Evolutionary conservation across 164 flowering plant genomes (phyloP).

Genomic region (Nymphaea thermarum): DNA sequence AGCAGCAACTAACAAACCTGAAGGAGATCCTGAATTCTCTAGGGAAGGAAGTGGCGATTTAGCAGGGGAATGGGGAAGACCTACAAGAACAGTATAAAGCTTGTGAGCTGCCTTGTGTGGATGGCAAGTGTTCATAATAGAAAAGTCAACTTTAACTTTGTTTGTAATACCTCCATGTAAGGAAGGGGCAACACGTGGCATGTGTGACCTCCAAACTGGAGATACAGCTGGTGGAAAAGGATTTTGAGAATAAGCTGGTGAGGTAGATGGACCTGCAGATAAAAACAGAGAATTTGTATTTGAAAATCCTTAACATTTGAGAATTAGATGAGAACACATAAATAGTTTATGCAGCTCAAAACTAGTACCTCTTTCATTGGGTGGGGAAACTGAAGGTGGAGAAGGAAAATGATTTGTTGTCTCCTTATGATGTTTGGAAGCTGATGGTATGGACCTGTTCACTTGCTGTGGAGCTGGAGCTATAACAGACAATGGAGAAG

Average conservation of each 20-base stretch:
- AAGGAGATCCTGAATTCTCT: background rate
- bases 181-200: conserved; percentile 19
- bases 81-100: background rate
- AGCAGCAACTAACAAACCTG: background rate
- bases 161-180: conserved; percentile 21
- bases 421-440: conserved; percentile 21
- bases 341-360: background rate
- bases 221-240: conserved; percentile 11
- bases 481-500: background rate
- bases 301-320: background rate
- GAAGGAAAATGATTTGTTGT: conserved; percentile 20
- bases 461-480: background rate
- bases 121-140: background rate
- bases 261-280: conserved; percentile 7
- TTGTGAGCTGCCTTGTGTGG: background rate
- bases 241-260: conserved; percentile 20
- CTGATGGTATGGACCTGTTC: background rate
- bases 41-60: background rate
- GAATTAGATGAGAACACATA: background rate
- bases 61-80: background rate
- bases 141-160: background rate
- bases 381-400: conserved; percentile 17
- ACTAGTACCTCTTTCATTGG: conserved; percentile 28
- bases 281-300: background rate
- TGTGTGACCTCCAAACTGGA: conserved; percentile 5